Base-by-base conservation (phyloP, 1,284 basidiomycete species). In the Trichosporon inkin region DNA sequence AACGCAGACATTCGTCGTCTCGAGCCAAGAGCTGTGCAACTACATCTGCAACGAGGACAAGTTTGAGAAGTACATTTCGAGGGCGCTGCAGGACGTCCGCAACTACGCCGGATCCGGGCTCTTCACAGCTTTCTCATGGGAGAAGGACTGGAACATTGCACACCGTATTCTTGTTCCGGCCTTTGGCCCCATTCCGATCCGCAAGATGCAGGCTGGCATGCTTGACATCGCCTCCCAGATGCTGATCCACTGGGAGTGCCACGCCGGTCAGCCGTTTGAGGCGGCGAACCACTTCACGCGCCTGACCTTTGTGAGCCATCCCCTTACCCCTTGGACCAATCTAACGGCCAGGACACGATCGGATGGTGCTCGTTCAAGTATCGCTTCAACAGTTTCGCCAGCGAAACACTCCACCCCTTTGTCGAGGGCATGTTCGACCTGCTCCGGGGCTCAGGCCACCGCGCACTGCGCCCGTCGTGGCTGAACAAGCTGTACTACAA, bases 141-240 rank as follows among this genome's bases (percentile, higher is more conserved):
- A 84, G 63, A 73, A 76, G 17, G 81, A 81, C 66, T 83, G 82
- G 82, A 56, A 58, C 22, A 53, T 65, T 11, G 62, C 65, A 80
- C 82, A 84, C 69, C 81, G 82, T 32, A 74, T 84, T 40, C 78
- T 84, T 13, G 81, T 82, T 74, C 82, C 82, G 11, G 80, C 81
- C 4, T 84, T 84, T 69, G 81, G 81, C 36, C 79, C 80, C 1
- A 66, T 77, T 16, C 74, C 78, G 6, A 79, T 83, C 57, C 77
- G 75, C 34, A 75, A 74, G 57, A 83, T 83, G 82, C 81, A 82
- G 66, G 76, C 78, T 53, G 80, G 62, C 16, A 70, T 83, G 82
- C 67, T 77, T 17, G 83, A 83, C 60, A 80, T 83, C 47, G 73
- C 74, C 10, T 71, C 74, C 39, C 82, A 84, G 66, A 76, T 84